Base-by-base conservation (phyloP, 371 early-diverging fungal genomes). In the Parasitella parasitica region DNA sequence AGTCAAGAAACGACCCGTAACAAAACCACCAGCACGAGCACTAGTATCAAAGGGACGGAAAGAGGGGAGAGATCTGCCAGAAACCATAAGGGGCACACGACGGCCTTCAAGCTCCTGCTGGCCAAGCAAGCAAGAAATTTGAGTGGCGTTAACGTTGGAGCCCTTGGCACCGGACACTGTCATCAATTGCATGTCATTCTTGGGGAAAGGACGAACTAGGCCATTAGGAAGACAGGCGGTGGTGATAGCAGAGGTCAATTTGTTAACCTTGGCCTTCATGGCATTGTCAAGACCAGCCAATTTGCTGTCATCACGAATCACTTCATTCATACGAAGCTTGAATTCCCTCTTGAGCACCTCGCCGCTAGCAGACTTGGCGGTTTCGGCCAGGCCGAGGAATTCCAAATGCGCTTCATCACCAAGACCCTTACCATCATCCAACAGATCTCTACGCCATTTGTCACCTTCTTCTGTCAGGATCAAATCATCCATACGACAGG, bases 31-130 rank as follows among this genome's bases (percentile, higher is more conserved):
- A 35, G 99, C 97, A 64, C 95, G 86, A 2, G 96, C 93, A 35
- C 88, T 81, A 3, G 92, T 86, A 66, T 97, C 98, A 55, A 87
- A 94, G 4, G 95, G 89, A 43, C 80, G 76, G 84, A 99, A 99
- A 36, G 96, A 96, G 9, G 99, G 99, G 57, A 99, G 75, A 0
- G 99, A 94, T 71, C 97, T 97, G 57, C 99, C 99, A 52, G 93
- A 93, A 3, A 95, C 89, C 99, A 99, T 99, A 26, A 97, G 85
- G 26, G 99, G 99, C 39, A 99, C 99, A 83, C 99, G 92, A 62
- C 95, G 90, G 70, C 99, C 99, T 83, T 99, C 99, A 53, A 99
- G 82, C 74, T 98, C 98, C 79, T 99, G 99, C 77, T 99, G 99
- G 63, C 99, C 99, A 27, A 99, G 85, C 67, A 95, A 85, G 76